Base-by-base conservation (phyloP, 2,329 filamentous ascomycete species). In the Coniochaeta pulveracea region DNA sequence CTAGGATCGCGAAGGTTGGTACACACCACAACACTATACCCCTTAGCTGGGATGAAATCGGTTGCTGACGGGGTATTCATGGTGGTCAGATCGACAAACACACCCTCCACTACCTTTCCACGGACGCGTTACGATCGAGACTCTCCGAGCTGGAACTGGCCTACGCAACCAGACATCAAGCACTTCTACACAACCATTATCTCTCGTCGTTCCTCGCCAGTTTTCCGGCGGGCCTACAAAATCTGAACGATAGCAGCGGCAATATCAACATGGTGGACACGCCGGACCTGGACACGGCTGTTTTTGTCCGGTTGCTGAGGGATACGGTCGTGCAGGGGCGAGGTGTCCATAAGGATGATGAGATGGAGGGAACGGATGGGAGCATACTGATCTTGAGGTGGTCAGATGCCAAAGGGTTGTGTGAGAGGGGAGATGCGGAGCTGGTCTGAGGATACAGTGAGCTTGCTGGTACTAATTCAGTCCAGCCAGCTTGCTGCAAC, bases 251-350 rank as follows among this genome's bases (percentile, higher is more conserved):
- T 60, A 84, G 82, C 10, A 78, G 82, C 0, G 89, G 86, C 19
- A 88, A 88, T 8, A 79, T 89, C 36, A 86, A 74, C 59, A 98
- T 98, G 91, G 75, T 96, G 19, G 86, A 94, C 50, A 66, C 72
- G 3, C 91, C 91, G 0, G 91, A 96, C 52, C 60, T 76, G 30
- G 82, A 91, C 39, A 68, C 72, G 2, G 85, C 85, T 6, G 88
- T 96, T 3, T 95, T 98, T 55, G 76, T 86, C 25, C 67, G 89
- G 40, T 67, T 83, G 31, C 57, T 88, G 34, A 66, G 64, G 34
- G 74, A 81, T 47, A 61, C 64, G 3, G 61, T 70, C 5, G 69
- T 77, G 10, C 60, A 64, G 37, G 69, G 76, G 6, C 66, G 67
- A 40, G 78, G 79, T 10, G 76, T 76, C 7, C 76, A 82, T 42